Evolutionary conservation across 176 grass and related monocot genomes (phyloP).

Genomic region (Saccharum officinarum): DNA sequence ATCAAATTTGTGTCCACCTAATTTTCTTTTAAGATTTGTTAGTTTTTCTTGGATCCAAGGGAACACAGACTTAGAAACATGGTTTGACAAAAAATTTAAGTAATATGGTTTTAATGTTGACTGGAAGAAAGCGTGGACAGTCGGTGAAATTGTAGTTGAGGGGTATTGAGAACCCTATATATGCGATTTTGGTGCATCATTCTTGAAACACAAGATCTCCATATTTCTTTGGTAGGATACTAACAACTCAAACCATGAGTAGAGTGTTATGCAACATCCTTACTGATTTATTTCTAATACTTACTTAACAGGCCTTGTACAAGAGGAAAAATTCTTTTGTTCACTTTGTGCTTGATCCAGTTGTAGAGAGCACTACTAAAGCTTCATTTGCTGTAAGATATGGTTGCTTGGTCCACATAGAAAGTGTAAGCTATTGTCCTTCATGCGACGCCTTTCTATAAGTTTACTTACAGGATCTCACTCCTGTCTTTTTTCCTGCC

Average conservation of each 20-base stretch:
- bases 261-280: background rate
- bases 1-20: background rate
- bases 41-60: background rate
- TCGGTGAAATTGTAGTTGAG: background rate
- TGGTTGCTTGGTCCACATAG: slow-evolving; percentile 84
- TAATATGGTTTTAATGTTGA: background rate
- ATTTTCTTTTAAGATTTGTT: background rate
- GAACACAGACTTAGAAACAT: background rate
- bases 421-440: slow-evolving; percentile 65
- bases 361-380: slow-evolving; percentile 57
- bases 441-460: background rate
- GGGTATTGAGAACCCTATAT: background rate
- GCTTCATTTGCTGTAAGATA: slow-evolving; percentile 80
- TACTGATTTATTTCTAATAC: slow-evolving; percentile 34
- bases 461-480: slow-evolving; percentile 2
- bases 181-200: slow-evolving; percentile 15
- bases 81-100: background rate
- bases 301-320: slow-evolving; percentile 57
- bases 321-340: slow-evolving; percentile 75
- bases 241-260: slow-evolving; percentile 1
- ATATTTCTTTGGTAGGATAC: background rate
- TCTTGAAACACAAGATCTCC: slow-evolving; percentile 7
- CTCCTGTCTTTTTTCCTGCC: background rate
- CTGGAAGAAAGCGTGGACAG: background rate
- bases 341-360: slow-evolving; percentile 87